Evolutionary conservation across 768 basidiomycete species (phyloP).

Genomic region (Dioszegia crocea): DNA sequence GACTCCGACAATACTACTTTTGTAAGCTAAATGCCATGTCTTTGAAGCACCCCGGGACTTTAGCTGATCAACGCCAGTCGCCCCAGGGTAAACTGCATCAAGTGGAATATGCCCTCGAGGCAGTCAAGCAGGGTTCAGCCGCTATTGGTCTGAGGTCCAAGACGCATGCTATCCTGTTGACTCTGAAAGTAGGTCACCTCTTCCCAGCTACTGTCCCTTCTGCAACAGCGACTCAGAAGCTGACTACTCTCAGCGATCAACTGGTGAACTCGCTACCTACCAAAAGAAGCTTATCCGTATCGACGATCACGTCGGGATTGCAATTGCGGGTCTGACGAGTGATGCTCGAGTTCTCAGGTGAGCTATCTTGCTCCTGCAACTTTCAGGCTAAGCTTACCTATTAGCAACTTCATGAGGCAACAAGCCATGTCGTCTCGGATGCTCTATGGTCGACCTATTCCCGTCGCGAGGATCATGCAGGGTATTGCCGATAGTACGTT

Average conservation of each 20-base stretch:
- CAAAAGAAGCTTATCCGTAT: slow-evolving; percentile 99
- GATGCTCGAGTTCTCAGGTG: slow-evolving; percentile 96
- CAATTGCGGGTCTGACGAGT: slow-evolving; percentile 96
- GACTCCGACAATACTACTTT: slow-evolving; percentile 88
- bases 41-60: background rate
- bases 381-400: background rate
- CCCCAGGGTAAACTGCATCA: slow-evolving; percentile 96
- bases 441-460: slow-evolving; percentile 91
- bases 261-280: slow-evolving; percentile 96
- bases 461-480: slow-evolving; percentile 87
- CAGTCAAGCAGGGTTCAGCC: slow-evolving; percentile 99
- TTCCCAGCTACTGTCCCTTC: slow-evolving; percentile 52
- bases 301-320: slow-evolving; percentile 99
- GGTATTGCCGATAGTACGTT: slow-evolving; percentile 89
- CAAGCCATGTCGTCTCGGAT: slow-evolving; percentile 94
- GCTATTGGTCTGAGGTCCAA: slow-evolving; percentile 93
- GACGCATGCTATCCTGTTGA: slow-evolving; percentile 86
- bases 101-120: slow-evolving; percentile 97
- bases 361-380: slow-evolving; percentile 21
- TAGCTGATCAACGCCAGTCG: slow-evolving; percentile 20
- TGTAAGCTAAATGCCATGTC: slow-evolving; percentile 46
- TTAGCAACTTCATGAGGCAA: slow-evolving; percentile 97
- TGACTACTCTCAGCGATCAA: slow-evolving; percentile 67
- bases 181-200: slow-evolving; percentile 64
- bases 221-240: slow-evolving; percentile 22